Evolutionary conservation across 805 yeast genomes (phyloP).

Genomic region (Metschnikowia kofuensis): DNA sequence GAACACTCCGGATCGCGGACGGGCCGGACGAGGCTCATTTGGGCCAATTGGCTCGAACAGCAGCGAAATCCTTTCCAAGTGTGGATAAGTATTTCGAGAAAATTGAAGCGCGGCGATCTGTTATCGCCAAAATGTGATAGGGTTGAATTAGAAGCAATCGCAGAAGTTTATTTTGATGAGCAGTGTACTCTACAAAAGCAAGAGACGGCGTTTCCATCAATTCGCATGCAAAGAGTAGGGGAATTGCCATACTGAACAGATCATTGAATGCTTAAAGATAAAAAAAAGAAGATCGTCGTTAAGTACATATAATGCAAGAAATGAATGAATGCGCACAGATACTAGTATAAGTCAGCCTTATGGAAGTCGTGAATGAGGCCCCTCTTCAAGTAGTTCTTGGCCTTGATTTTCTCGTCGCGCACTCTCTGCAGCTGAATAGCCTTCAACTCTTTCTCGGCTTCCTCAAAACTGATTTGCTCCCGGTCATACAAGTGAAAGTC

Average conservation of each 20-base stretch:
- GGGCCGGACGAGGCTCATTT: constrained; percentile 70
- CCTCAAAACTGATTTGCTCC: constrained; percentile 57
- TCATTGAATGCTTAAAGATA: too few species aligned
- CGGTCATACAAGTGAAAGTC: constrained; percentile 61
- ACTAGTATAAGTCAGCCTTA: constrained; percentile 51
- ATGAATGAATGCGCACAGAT: constrained; percentile 9
- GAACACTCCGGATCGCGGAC: constrained; percentile 63
- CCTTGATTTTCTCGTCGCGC: constrained; percentile 41
- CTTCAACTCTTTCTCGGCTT: constrained; percentile 50
- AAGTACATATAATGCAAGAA: constrained; percentile 15
- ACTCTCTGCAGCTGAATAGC: constrained; percentile 29
- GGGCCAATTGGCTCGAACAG: constrained; percentile 51
- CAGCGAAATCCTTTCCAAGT: constrained; percentile 35
- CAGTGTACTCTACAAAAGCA: too few species aligned
- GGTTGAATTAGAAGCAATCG: not conserved
- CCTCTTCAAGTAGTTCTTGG: constrained; percentile 47
- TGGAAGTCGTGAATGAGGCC: constrained; percentile 59
- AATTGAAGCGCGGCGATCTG: constrained; percentile 18
- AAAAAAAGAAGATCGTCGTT: constrained; percentile 6
- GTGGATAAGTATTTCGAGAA: constrained; percentile 35
- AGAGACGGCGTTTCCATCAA: too few species aligned
- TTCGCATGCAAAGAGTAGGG: too few species aligned
- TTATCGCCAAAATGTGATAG: constrained; percentile 25
- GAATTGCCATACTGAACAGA: too few species aligned
- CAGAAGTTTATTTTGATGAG: too few species aligned